Percentiles rank a stretch among this genome's conserved stretches.
phyloP scores from a whole-genome alignment of 352 stramenopile species.

The Globisporangium mamillatum region DNA sequence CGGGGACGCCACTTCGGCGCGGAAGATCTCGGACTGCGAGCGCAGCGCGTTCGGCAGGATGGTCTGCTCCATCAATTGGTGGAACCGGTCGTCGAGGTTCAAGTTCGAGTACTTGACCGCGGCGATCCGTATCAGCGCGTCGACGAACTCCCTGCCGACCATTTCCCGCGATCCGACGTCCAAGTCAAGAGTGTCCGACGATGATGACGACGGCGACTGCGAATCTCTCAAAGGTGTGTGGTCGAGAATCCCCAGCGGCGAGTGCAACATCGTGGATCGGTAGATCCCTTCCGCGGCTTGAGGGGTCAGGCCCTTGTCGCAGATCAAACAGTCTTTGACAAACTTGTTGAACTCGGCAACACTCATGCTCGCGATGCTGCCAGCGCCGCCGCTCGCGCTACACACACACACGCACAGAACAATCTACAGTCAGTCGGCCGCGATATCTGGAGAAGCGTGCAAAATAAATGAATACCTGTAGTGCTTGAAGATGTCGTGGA shows the following conservation, averaged over 20 bases:
- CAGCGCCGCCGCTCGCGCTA: constrained; percentile 52
- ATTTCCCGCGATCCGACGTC: constrained; percentile 38
- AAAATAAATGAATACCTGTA: constrained; percentile 44
- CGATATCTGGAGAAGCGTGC: neutral
- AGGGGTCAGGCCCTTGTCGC: constrained; percentile 41
- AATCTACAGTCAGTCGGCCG: neutral
- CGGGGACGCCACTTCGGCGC: constrained; percentile 57
- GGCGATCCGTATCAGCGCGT: constrained; percentile 57
- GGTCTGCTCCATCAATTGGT: constrained; percentile 62
- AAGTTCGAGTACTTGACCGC: constrained; percentile 42
- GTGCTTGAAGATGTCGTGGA: constrained; percentile 83
- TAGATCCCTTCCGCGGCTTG: constrained; percentile 50
- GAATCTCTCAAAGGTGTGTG: neutral
- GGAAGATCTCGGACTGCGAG: constrained; percentile 74
- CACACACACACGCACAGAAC: neutral
- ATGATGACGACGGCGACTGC: neutral
- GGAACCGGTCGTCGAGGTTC: constrained; percentile 57
- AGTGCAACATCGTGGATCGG: constrained; percentile 25
- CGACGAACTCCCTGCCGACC: constrained; percentile 58
- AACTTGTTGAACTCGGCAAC: constrained; percentile 75
- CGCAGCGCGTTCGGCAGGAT: constrained; percentile 67
- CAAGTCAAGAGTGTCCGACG: neutral
- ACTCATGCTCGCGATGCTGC: constrained; percentile 71
- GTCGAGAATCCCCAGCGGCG: constrained; percentile 6
- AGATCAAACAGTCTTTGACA: constrained; percentile 57